phyloP scores from a whole-genome alignment of 441 rosid species.

The Erodium texanum region DNA sequence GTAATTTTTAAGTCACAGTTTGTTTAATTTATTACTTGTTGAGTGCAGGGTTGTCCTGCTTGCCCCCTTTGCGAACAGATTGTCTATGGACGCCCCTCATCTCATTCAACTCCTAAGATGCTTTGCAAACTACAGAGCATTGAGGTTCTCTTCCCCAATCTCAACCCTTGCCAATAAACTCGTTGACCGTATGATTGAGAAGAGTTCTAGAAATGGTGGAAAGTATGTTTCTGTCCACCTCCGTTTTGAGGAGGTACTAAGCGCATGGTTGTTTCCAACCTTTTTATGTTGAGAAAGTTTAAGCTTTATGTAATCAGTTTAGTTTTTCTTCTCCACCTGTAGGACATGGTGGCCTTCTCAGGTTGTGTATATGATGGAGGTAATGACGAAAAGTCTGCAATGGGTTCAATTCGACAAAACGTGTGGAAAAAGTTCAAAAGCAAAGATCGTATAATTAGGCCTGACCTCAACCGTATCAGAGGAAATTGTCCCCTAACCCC shows the following conservation, averaged over 20 bases:
- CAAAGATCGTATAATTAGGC: slow-evolving; percentile 47
- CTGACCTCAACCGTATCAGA: slow-evolving; percentile 65
- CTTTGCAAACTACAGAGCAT: slow-evolving; percentile 73
- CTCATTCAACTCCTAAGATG: slow-evolving; percentile 78
- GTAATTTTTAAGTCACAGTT: not conserved
- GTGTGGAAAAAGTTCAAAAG: slow-evolving; percentile 85
- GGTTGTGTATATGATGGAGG: slow-evolving; percentile 92
- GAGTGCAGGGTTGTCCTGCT: slow-evolving; percentile 68
- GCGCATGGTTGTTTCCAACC: not conserved
- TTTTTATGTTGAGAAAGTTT: not conserved
- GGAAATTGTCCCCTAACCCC: slow-evolving; percentile 97
- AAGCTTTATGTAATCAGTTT: slow-evolving; percentile 1
- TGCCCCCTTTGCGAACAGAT: slow-evolving; percentile 84
- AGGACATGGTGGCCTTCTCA: slow-evolving; percentile 99
- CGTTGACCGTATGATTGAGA: slow-evolving; percentile 57
- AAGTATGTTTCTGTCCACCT: slow-evolving; percentile 80
- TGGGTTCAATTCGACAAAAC: slow-evolving; percentile 59
- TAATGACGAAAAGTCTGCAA: slow-evolving; percentile 48
- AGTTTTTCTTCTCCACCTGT: slow-evolving; percentile 13
- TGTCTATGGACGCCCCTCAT: slow-evolving; percentile 82
- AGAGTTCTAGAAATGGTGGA: slow-evolving; percentile 61
- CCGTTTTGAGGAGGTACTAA: slow-evolving; percentile 79
- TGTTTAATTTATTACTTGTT: slow-evolving; percentile 16
- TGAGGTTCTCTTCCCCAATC: slow-evolving; percentile 62
- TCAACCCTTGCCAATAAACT: slow-evolving; percentile 52